Conservation (phyloP, 371 early-diverging fungal species). For the Lichtheimia corymbifera region DNA sequence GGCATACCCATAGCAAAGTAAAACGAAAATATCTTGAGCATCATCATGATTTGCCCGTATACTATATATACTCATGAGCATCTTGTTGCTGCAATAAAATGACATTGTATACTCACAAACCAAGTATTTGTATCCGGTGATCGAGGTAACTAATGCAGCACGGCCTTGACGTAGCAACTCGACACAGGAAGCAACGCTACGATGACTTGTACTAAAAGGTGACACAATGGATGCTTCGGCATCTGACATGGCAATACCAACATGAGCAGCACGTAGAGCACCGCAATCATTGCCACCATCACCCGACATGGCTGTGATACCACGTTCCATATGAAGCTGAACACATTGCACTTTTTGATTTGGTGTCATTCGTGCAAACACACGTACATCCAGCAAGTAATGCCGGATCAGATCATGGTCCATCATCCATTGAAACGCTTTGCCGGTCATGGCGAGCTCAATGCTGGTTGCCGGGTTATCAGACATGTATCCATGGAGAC, state of each 20-base stretch:
- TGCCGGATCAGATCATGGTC: conserved; percentile 27
- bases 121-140: conserved; percentile 79
- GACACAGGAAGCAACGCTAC: conserved; percentile 67
- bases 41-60: conserved; percentile 75
- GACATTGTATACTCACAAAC: conserved; percentile 20
- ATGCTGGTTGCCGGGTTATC: conserved; percentile 9
- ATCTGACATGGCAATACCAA: conserved; percentile 91
- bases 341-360: conserved; percentile 69
- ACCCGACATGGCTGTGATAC: conserved; percentile 92
- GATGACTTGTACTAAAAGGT: conserved; percentile 73
- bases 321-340: conserved; percentile 46
- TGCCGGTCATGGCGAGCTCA: conserved; percentile 72
- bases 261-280: conserved; percentile 88
- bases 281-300: conserved; percentile 99
- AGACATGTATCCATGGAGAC: conserved; percentile 4
- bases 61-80: conserved; percentile 18
- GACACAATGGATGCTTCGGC: conserved; percentile 84
- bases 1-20: conserved; percentile 58
- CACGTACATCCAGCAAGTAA: conserved; percentile 51
- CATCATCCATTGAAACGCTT: conserved; percentile 59
- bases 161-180: conserved; percentile 73
- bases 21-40: conserved; percentile 57
- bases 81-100: not conserved
- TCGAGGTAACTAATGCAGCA: conserved; percentile 72
- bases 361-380: conserved; percentile 83